phyloP scores from a whole-genome alignment of 73 alveolate genomes.

The Paramecium biaurelia region DNA sequence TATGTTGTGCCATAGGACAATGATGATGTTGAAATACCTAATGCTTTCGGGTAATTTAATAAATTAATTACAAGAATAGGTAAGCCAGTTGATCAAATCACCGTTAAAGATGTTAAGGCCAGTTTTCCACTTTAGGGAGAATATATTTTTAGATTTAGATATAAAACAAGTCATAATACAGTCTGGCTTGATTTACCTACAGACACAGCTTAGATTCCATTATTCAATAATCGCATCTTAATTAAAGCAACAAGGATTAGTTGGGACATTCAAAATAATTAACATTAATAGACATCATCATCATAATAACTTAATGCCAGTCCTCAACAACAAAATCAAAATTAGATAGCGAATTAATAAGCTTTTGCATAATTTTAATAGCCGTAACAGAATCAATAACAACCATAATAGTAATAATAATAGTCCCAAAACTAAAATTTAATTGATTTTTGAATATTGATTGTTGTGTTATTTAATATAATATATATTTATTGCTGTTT shows the following conservation, averaged over 20 bases:
- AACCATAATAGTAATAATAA: background rate
- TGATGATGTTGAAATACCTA: conserved; percentile 42
- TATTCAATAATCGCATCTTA: background rate
- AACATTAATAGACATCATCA: background rate
- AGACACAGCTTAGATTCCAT: background rate
- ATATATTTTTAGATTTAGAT: conserved; percentile 48
- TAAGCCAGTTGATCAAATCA: background rate
- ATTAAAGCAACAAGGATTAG: conserved; percentile 35
- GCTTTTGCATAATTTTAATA: background rate
- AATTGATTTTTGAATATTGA: background rate
- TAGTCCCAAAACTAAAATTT: background rate
- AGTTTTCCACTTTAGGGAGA: conserved; percentile 37
- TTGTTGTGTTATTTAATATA: background rate
- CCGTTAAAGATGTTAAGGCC: background rate
- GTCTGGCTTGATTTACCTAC: conserved; percentile 28
- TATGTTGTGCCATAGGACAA: conserved; percentile 33
- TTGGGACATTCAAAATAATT: background rate
- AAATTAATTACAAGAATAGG: background rate
- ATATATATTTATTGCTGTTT: background rate
- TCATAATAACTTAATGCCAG: background rate
- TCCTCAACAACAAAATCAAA: background rate
- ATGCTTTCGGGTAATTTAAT: conserved; percentile 28
- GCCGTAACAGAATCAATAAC: background rate
- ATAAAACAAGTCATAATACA: background rate
- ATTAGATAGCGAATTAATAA: background rate